These are phyloP conservation scores for Claviceps spartinae DNA, from an alignment of 2,329 filamentous ascomycete genomes.

Conservation along the genomic window DNA sequence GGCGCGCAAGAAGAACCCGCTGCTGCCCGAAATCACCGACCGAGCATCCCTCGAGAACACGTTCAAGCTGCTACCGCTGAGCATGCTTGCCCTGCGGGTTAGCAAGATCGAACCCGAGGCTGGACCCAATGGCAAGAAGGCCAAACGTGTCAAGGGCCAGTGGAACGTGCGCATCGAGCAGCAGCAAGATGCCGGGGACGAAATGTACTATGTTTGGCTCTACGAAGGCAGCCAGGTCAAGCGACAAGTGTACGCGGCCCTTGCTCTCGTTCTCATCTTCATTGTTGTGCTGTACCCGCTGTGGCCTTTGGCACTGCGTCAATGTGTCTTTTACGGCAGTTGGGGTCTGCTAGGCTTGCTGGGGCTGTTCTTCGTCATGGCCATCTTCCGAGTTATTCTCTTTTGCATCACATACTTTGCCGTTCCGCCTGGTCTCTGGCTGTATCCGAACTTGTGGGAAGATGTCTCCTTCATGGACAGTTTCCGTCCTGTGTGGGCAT, in stretches of 20 bases:
- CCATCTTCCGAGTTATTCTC: constrained; percentile 87
- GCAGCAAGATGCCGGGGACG: constrained; percentile 77
- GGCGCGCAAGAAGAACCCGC: constrained; percentile 76
- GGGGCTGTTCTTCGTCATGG: constrained; percentile 92
- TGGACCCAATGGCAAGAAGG: constrained; percentile 49
- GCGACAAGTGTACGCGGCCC: constrained; percentile 78
- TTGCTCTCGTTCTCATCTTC: constrained; percentile 74
- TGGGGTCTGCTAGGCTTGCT: constrained; percentile 86
- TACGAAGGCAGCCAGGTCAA: constrained; percentile 91
- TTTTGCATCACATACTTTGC: constrained; percentile 87
- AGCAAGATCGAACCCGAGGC: constrained; percentile 59
- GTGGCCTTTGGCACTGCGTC: constrained; percentile 81
- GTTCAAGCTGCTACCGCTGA: constrained; percentile 90
- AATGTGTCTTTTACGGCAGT: constrained; percentile 93
- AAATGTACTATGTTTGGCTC: constrained; percentile 93
- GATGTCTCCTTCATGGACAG: constrained; percentile 97
- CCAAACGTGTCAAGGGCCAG: constrained; percentile 84
- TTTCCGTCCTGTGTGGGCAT: constrained; percentile 92
- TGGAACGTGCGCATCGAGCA: constrained; percentile 95
- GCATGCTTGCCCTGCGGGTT: constrained; percentile 84
- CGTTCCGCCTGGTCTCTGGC: constrained; percentile 79
- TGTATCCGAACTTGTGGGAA: constrained; percentile 96
- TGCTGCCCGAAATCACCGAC: constrained; percentile 78
- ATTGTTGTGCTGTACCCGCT: constrained; percentile 87
- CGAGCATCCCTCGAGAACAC: constrained; percentile 79